Conservation (phyloP, 1,284 basidiomycete species). For the Schizophyllum amplum region DNA sequence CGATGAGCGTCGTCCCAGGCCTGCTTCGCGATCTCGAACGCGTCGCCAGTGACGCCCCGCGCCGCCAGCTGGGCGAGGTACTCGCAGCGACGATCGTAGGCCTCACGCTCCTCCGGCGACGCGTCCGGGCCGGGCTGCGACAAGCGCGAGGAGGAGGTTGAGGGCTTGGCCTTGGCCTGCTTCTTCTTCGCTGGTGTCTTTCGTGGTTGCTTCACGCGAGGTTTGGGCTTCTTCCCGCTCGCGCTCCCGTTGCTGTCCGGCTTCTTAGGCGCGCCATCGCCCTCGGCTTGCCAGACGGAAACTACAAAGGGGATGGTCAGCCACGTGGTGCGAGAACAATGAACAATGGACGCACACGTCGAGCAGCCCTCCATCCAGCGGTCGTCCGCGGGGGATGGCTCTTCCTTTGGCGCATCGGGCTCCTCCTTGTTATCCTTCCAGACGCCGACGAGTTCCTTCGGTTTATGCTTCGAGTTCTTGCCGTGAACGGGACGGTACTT, state of each 20-base stretch:
- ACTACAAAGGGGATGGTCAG: not conserved
- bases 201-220: not conserved
- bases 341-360: not conserved
- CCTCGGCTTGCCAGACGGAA: not conserved
- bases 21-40: not conserved
- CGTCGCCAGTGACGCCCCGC: not conserved
- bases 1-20: not conserved
- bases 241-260: too few species aligned
- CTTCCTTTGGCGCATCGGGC: not conserved
- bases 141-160: not conserved
- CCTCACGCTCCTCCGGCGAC: not conserved
- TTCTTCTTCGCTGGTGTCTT: not conserved
- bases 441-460: not conserved
- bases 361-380: not conserved
- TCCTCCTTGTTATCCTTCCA: not conserved
- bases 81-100: not conserved
- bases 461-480: not conserved
- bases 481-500: constrained; percentile 1
- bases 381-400: not conserved
- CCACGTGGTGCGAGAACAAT: not conserved
- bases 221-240: not conserved
- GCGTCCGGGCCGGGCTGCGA: not conserved
- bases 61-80: not conserved
- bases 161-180: not conserved
- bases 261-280: not conserved